Base-by-base conservation (phyloP, 2,329 filamentous ascomycete genomes). In the Penicillium vulpinum region DNA sequence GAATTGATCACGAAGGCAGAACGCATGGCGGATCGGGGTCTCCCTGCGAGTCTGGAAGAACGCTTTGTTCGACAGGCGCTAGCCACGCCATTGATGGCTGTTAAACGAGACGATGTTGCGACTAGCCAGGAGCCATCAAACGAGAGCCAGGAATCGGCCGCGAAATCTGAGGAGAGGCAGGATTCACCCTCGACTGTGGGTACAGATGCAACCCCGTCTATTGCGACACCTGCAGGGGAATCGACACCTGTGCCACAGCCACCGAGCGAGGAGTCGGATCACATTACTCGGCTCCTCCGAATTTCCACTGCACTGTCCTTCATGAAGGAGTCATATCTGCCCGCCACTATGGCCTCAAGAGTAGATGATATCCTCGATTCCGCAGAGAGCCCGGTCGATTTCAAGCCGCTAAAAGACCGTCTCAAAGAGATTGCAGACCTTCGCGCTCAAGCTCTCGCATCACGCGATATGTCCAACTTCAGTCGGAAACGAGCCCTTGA, bases 41-140 rank as follows among this genome's bases (percentile, higher is more conserved):
- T 97, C 10, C 92, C 94, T 2, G 76, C 79, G 7, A 96, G 88
- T 65, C 83, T 99, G 81, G 93, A 97, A 70, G 89, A 94, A 45
- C 88, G 85, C 40, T 95, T 96, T 65, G 85, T 99, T 9, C 84
- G 81, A 50, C 88, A 88, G 67, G 83, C 84, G 2, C 79, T 99
- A 5, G 89, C 94, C 64, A 83, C 87, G 5, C 93, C 94, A 0
- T 79, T 96, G 41, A 78, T 90, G 64, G 85, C 85, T 31, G 80
- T 92, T 39, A 87, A 82, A 67, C 81, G 85, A 44, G 82, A 86
- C 54, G 79, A 84, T 38, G 71, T 68, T 36, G 47, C 62, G 52
- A 62, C 64, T 54, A 58, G 64, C 44, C 55, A 73, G 55, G 18
- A 63, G 49, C 33, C 70, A 57, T 49, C 65, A 22, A 60, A 64